Base-by-base conservation (phyloP, 306 rosid species). In the Boehmeria nivea region DNA sequence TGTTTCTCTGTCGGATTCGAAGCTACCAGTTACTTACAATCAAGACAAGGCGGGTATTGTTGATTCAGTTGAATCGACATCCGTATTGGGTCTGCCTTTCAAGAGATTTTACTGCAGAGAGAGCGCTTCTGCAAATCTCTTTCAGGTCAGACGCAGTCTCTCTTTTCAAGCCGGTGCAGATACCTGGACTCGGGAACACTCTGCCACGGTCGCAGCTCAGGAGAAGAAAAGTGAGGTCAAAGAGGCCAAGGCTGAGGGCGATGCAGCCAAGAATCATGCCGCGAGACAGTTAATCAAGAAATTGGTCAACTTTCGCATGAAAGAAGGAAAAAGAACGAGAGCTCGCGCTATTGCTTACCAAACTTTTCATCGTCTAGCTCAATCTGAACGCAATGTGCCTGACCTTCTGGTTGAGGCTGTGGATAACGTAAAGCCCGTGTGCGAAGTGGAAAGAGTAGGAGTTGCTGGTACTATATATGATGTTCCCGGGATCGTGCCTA, bases 371-470 rank as follows among this genome's bases (percentile, higher is more conserved):
- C 18, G 42, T 9, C 13, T 37, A 16, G 42, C 59, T 33, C 42
- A 33, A 19, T 14, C 54, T 24, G 31, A 49, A 24, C 54, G 31
- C 4, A 17, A 49, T 24, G 31, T 49, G 1, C 13, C 19, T 12
- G 16, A 49, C 13, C 33, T 49, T 25, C 12, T 49, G n/a, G 23
- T 33, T 33, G 9, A 19, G 2, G 23, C 28, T 17, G 42, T 27
- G 36, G 59, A 33, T 19, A 53, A 53, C 36, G 20, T 53, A 4
- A 53, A 53, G 21, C 42, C 59, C 24, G 36, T 33, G 10, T 27
- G 24, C 28, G 13, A 15, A 16, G 24, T 27, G 17, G 45, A 40
- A 4, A 40, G n/a, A n/a, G 45, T 40, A 5, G 45, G 45, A 14
- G 17, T 40, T 2, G 45, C 45, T 5, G 45, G 45, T 4, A 8